phyloP scores from a whole-genome alignment of 2,329 filamentous ascomycete species.

The Didymosphaeria variabile region DNA sequence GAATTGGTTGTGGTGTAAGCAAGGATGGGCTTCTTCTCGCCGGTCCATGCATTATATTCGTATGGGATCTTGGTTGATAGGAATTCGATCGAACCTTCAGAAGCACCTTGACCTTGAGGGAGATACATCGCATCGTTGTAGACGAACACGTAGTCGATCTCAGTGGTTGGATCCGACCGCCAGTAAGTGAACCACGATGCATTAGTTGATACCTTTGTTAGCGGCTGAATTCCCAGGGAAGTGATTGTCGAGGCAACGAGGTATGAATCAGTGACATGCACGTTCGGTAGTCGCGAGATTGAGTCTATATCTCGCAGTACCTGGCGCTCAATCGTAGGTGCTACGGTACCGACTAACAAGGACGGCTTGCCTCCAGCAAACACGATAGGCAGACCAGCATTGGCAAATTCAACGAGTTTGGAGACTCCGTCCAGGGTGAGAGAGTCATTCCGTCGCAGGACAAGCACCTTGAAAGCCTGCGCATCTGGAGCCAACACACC shows the following conservation, averaged over 20 bases:
- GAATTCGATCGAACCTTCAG: conserved; percentile 21
- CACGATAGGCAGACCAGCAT: conserved; percentile 55
- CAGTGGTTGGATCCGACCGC: conserved; percentile 38
- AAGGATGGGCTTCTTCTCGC: conserved; percentile 43
- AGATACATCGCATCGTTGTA: conserved; percentile 48
- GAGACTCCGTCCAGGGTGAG: conserved; percentile 49
- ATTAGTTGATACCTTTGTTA: conserved; percentile 21
- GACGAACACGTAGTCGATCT: conserved; percentile 51
- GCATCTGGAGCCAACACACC: conserved; percentile 50
- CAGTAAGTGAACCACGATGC: conserved; percentile 46
- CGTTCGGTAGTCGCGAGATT: conserved; percentile 15
- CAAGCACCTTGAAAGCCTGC: conserved; percentile 55
- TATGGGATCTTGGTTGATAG: conserved; percentile 42
- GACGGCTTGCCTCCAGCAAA: conserved; percentile 35
- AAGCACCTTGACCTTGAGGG: conserved; percentile 15
- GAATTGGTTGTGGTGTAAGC: conserved; percentile 41
- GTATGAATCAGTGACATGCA: conserved; percentile 21
- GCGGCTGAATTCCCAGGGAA: conserved; percentile 18
- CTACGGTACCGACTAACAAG: conserved; percentile 14
- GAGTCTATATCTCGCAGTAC: conserved; percentile 9
- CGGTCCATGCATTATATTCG: conserved; percentile 57
- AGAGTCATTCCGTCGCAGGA: conserved; percentile 38
- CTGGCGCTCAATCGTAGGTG: conserved; percentile 8
- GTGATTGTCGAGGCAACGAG: conserved; percentile 19
- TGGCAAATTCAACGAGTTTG: conserved; percentile 49